A percentile compares a stretch with the other conserved stretches of the same genome.
These are phyloP conservation scores for Microbotryum intermedium DNA, from an alignment of 1,284 basidiomycete species.

Conservation along the genomic window DNA sequence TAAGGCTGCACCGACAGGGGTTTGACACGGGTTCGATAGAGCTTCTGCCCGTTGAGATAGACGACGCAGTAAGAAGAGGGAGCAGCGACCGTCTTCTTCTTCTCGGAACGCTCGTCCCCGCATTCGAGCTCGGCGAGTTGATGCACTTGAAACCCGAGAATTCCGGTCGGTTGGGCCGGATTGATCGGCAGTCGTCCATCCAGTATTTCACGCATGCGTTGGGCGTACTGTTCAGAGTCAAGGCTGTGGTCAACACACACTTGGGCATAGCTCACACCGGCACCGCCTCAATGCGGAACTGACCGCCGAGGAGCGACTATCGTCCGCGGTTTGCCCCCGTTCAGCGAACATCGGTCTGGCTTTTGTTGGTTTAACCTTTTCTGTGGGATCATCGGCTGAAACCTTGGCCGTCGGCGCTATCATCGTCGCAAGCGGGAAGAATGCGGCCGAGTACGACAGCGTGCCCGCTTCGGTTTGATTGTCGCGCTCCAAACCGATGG, in stretches of 20 bases:
- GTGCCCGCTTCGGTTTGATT: not conserved
- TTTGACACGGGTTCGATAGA: conserved; percentile 20
- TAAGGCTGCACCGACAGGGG: conserved; percentile 13
- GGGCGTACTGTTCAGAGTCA: not conserved
- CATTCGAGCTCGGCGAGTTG: conserved; percentile 20
- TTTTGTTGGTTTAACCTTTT: not conserved
- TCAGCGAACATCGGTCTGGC: not conserved
- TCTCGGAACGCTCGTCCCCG: not conserved
- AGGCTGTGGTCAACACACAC: too few relatives aligned
- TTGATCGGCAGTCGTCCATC: conserved; percentile 10
- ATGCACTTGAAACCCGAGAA: conserved; percentile 26
- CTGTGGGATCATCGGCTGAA: too few relatives aligned
- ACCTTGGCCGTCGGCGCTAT: not conserved
- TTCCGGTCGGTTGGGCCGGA: conserved; percentile 16
- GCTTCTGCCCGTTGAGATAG: conserved; percentile 20
- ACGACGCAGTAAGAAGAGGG: conserved; percentile 24
- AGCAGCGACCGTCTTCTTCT: conserved; percentile 4
- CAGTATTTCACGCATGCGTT: not conserved
- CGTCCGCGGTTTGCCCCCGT: not conserved
- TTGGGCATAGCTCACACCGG: too few relatives aligned
- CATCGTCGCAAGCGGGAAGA: conserved; percentile 1
- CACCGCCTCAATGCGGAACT: too few relatives aligned
- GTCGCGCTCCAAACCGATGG: not conserved
- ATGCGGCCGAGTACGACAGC: not conserved
- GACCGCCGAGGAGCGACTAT: not conserved